Conservation (phyloP, 805 yeast species). For the Candida taoyuanica region DNA sequence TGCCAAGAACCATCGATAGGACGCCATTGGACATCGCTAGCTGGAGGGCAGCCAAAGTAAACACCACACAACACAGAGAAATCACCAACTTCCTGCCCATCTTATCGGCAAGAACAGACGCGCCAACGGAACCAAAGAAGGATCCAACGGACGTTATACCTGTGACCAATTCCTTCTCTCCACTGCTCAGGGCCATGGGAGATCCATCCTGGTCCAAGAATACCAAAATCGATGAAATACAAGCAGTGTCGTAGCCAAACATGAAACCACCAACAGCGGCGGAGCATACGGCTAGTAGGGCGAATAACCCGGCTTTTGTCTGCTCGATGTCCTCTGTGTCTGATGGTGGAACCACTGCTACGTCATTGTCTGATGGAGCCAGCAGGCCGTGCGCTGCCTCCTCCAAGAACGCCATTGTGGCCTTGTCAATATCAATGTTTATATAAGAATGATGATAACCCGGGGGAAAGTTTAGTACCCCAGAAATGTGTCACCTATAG, state of each 20-base stretch:
- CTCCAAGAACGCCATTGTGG: too few relatives aligned
- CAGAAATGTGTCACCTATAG: too few relatives aligned
- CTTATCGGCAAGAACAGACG: conserved; percentile 47
- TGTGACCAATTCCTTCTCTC: conserved; percentile 37
- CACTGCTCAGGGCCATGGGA: conserved; percentile 29
- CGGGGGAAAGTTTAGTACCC: too few relatives aligned
- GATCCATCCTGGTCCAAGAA: conserved; percentile 37
- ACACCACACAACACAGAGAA: conserved; percentile 40
- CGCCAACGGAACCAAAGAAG: conserved; percentile 45
- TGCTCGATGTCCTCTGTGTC: conserved; percentile 14
- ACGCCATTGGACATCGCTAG: conserved; percentile 40
- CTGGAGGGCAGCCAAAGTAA: conserved; percentile 45
- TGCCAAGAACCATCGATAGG: conserved; percentile 43
- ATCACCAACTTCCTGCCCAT: conserved; percentile 38
- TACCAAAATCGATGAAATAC: conserved; percentile 54
- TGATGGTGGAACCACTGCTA: too few relatives aligned
- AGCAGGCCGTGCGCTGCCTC: too few relatives aligned
- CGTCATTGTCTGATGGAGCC: too few relatives aligned
- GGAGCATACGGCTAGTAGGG: conserved; percentile 22
- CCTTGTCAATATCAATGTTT: too few relatives aligned
- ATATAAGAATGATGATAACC: too few relatives aligned
- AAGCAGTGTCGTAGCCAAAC: conserved; percentile 64
- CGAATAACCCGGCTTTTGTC: conserved; percentile 13
- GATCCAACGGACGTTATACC: conserved; percentile 52
- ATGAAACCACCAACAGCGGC: conserved; percentile 58